Conservation (phyloP, 176 grass and related monocot genomes). For the Chrysopogon serrulatus region DNA sequence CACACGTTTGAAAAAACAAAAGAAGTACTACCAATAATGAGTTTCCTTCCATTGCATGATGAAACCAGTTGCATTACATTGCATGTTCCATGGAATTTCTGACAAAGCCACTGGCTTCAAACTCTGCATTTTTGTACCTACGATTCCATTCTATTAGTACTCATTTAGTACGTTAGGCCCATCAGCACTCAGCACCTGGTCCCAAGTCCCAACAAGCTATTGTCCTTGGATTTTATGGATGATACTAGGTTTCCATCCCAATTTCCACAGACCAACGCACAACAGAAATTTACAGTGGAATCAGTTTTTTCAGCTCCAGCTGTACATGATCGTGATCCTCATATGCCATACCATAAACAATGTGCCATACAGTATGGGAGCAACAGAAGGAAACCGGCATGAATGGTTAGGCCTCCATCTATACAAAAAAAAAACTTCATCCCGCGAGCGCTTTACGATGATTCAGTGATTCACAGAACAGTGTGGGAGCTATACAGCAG, state of each 20-base stretch:
- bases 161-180: slow-evolving; percentile 11
- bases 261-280: slow-evolving; percentile 20
- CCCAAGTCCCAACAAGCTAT: slow-evolving; percentile 10
- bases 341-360: slow-evolving; percentile 14
- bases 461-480: slow-evolving; percentile 28
- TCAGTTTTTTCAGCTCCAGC: slow-evolving; percentile 34
- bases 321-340: slow-evolving; percentile 47
- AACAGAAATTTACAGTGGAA: slow-evolving; percentile 23
- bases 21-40: not conserved
- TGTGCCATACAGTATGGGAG: not conserved
- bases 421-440: slow-evolving; percentile 74
- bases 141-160: slow-evolving; percentile 1
- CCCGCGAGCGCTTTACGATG: slow-evolving; percentile 1
- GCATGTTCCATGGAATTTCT: not conserved
- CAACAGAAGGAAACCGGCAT: slow-evolving; percentile 22
- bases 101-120: not conserved
- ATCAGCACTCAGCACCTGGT: not conserved
- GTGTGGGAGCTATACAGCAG: not conserved
- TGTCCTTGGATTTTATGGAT: slow-evolving; percentile 8
- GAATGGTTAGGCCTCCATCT: slow-evolving; percentile 52
- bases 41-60: not conserved
- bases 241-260: not conserved
- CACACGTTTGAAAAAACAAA: too few species aligned
- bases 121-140: slow-evolving; percentile 18
- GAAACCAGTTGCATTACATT: not conserved